Evolutionary conservation across 768 basidiomycete species (phyloP).

Genomic region (Kwoniella dejecticola): DNA sequence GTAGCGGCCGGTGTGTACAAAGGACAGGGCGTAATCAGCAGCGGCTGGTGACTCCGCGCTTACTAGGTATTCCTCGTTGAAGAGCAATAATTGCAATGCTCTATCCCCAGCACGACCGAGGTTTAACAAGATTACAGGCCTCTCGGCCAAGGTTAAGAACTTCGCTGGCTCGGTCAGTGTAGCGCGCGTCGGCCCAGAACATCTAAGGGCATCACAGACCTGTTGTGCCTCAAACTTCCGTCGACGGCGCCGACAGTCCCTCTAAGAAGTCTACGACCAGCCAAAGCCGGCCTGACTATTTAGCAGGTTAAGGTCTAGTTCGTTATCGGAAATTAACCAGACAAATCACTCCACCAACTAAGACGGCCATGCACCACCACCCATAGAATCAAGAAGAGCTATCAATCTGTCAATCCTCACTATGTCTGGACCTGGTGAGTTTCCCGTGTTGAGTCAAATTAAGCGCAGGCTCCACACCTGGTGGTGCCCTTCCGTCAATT

Average conservation of each 20-base stretch:
- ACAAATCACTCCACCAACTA: conserved; percentile 91
- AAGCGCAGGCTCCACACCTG: conserved; percentile 77
- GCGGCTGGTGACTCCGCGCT: conserved; percentile 83
- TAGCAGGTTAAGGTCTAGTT: conserved; percentile 92
- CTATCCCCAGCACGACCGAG: conserved; percentile 81
- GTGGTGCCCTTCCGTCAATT: conserved; percentile 83
- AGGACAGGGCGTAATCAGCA: conserved; percentile 87
- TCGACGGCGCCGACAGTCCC: conserved; percentile 79
- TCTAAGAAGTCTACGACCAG: conserved; percentile 80
- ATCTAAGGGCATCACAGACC: conserved; percentile 90
- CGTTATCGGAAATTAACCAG: conserved; percentile 96
- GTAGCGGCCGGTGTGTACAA: conserved; percentile 88
- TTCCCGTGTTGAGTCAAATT: conserved; percentile 83
- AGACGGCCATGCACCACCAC: conserved; percentile 87
- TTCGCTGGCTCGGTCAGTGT: conserved; percentile 88
- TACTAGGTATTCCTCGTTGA: conserved; percentile 90
- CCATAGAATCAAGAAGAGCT: conserved; percentile 82
- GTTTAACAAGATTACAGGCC: conserved; percentile 76
- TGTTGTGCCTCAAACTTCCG: conserved; percentile 88
- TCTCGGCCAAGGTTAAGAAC: conserved; percentile 74
- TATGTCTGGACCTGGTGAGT: conserved; percentile 78
- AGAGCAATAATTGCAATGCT: conserved; percentile 90
- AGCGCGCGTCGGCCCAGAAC: conserved; percentile 85
- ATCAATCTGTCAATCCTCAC: conserved; percentile 78
- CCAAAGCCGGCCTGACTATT: conserved; percentile 78